These are phyloP conservation scores for Capsella bursapastoris DNA, from an alignment of 345 rosid species.

Conservation along the genomic window DNA sequence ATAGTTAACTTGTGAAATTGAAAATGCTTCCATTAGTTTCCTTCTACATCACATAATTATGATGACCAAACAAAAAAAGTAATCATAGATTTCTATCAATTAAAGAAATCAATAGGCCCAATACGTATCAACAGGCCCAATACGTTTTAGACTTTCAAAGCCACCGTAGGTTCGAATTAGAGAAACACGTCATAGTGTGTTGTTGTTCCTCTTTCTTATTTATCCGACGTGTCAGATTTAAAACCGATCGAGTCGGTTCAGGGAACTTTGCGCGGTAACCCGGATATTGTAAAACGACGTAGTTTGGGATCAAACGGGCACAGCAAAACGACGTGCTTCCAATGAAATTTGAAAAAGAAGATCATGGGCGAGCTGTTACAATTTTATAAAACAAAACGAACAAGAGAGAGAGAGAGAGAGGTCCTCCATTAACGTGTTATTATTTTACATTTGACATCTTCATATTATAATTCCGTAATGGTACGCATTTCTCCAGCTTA, in stretches of 20 bases:
- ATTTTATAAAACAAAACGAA: conserved; percentile 10
- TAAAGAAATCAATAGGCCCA: background rate
- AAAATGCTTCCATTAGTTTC: background rate
- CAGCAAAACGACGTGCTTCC: conserved; percentile 40
- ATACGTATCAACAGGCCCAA: too few relatives aligned
- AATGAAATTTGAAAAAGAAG: background rate
- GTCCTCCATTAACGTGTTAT: conserved; percentile 24
- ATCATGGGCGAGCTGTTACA: conserved; percentile 35
- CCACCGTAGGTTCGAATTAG: too few relatives aligned
- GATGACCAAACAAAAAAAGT: too few relatives aligned
- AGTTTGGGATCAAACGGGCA: conserved; percentile 28
- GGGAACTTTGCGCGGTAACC: conserved; percentile 59
- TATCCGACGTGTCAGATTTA: background rate
- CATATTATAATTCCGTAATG: conserved; percentile 32
- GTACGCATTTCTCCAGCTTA: conserved; percentile 40
- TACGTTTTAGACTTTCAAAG: background rate
- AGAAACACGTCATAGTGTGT: too few relatives aligned
- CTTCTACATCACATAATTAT: background rate
- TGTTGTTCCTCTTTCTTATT: too few relatives aligned
- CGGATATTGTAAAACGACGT: conserved; percentile 24
- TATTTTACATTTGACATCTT: conserved; percentile 14
- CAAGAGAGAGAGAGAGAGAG: conserved; percentile 19
- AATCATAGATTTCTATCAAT: too few relatives aligned
- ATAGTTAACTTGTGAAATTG: background rate
- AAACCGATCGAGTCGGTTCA: conserved; percentile 12